Evolutionary conservation across 495 filamentous ascomycete genomes (phyloP), one percentile per base, ranked within the genome.

Genomic region (Poronia punctata): DNA sequence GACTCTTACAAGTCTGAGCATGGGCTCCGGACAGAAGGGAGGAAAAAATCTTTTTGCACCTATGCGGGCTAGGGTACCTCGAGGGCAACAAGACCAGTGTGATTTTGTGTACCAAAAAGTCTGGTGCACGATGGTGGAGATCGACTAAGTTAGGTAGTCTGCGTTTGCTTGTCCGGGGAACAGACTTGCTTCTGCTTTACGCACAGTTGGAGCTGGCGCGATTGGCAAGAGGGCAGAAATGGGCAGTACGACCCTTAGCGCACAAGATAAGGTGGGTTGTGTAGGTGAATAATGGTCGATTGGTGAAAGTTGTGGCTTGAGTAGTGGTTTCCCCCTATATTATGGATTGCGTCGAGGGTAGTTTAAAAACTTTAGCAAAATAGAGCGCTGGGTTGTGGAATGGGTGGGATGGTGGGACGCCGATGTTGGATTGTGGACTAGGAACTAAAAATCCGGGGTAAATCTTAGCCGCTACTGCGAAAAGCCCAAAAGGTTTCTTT

Each of bases 281-380:
- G 46, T 43, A 46, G 46, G 21, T 46, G 39, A 25, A 29, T 11
- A 28, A 45, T 23, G n/a, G 17, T 3, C n/a, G n/a, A n/a, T n/a
- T n/a, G n/a, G n/a, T n/a, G n/a, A n/a, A n/a, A n/a, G n/a, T n/a
- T n/a, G n/a, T n/a, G n/a, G n/a, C n/a, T n/a, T n/a, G n/a, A n/a
- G n/a, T n/a, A n/a, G n/a, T n/a, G n/a, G n/a, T n/a, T n/a, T n/a
- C n/a, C n/a, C n/a, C n/a, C n/a, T n/a, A n/a, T n/a, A n/a, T n/a
- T n/a, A n/a, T n/a, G n/a, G n/a, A n/a, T n/a, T n/a, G n/a, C n/a
- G n/a, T n/a, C n/a, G n/a, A n/a, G n/a, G n/a, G n/a, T n/a, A n/a
- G n/a, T n/a, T n/a, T n/a, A n/a, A n/a, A n/a, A n/a, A n/a, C n/a
- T n/a, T n/a, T n/a, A n/a, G n/a, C n/a, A n/a, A n/a, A n/a, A n/a